Conservation (phyloP, 306 rosid genomes). For the Cicer arietinum region DNA sequence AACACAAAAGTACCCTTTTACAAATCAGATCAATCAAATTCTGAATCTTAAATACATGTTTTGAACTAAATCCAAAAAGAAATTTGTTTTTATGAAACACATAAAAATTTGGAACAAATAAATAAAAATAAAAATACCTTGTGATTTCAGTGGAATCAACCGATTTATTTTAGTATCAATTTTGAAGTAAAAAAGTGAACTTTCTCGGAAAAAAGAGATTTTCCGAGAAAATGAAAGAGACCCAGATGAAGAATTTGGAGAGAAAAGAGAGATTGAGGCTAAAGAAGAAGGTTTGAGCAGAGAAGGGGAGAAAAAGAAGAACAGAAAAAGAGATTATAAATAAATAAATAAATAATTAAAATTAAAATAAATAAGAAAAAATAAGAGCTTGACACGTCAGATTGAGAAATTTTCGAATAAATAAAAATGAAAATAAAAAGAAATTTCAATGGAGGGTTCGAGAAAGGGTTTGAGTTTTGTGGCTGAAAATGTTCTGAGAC, state of each 20-base stretch:
- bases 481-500: slow-evolving; percentile 61
- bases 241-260: slow-evolving; percentile 41
- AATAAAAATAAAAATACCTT: slow-evolving; percentile 41
- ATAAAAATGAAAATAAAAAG: background rate
- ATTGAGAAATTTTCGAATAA: background rate
- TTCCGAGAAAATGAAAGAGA: slow-evolving; percentile 45
- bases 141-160: slow-evolving; percentile 37
- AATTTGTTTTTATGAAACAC: background rate
- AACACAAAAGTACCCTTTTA: background rate
- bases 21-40: slow-evolving; percentile 56
- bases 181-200: slow-evolving; percentile 20
- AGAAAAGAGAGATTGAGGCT: slow-evolving; percentile 21
- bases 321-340: slow-evolving; percentile 44
- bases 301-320: slow-evolving; percentile 15
- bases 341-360: slow-evolving; percentile 28
- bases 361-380: slow-evolving; percentile 20
- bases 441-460: slow-evolving; percentile 52
- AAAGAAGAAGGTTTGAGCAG: slow-evolving; percentile 34
- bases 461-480: slow-evolving; percentile 64
- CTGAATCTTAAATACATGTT: slow-evolving; percentile 33
- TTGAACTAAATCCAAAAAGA: slow-evolving; percentile 30
- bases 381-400: slow-evolving; percentile 58
- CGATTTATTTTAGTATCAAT: slow-evolving; percentile 15
- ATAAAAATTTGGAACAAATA: background rate
- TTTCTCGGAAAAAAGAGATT: slow-evolving; percentile 36